phyloP scores from a whole-genome alignment of 2,329 filamentous ascomycete genomes.

The Lecanoromycetidae sp. region DNA sequence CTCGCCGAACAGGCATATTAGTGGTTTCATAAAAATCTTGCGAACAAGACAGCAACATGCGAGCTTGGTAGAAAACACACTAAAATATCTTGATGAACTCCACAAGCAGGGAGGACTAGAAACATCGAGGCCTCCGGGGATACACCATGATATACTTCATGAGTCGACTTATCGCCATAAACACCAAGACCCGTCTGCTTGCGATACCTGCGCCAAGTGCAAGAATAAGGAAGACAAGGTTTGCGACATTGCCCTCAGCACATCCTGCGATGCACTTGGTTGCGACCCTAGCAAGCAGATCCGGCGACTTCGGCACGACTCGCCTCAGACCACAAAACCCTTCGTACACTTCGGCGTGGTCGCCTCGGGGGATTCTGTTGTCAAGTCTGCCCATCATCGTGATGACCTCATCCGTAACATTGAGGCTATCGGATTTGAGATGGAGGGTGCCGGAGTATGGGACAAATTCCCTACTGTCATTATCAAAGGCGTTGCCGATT shows the following conservation, averaged over 20 bases:
- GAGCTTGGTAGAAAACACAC: neutral
- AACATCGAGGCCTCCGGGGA: slow-evolving; percentile 21
- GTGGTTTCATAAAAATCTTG: neutral
- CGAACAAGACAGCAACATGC: neutral
- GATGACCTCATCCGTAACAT: slow-evolving; percentile 22
- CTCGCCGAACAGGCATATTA: neutral
- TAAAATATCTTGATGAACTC: neutral
- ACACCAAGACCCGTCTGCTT: slow-evolving; percentile 19
- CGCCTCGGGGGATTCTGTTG: slow-evolving; percentile 26
- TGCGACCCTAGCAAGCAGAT: neutral
- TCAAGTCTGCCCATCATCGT: slow-evolving; percentile 26
- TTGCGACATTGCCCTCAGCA: neutral
- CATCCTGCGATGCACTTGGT: neutral
- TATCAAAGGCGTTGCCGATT: slow-evolving; percentile 30
- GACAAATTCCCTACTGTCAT: slow-evolving; percentile 23
- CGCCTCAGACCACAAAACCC: slow-evolving; percentile 4
- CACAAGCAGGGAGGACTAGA: slow-evolving; percentile 6
- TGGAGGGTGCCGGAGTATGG: slow-evolving; percentile 30
- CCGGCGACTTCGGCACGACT: neutral
- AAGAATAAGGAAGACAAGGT: neutral
- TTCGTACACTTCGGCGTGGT: slow-evolving; percentile 27
- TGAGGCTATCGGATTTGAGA: slow-evolving; percentile 25
- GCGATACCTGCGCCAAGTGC: slow-evolving; percentile 5
- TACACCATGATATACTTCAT: slow-evolving; percentile 23
- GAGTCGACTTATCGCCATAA: slow-evolving; percentile 23